Evolutionary conservation across 306 rosid species (phyloP), one percentile per base, ranked within the genome.

Genomic region (Prunus mongolica): DNA sequence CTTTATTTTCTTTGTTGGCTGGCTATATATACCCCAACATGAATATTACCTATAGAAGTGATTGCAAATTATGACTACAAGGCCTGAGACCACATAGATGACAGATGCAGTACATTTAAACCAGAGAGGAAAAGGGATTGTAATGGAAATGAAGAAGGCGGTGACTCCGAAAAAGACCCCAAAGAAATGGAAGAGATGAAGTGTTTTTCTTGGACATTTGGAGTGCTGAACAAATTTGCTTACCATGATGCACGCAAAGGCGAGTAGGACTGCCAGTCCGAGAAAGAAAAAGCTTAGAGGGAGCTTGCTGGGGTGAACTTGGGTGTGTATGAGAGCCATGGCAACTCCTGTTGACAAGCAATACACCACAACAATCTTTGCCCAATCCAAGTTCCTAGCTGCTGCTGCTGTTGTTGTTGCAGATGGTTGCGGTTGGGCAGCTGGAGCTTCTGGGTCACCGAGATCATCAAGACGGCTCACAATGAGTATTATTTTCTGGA

Each of bases 151-250:
- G 27, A 55, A 55, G 61, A 2, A 1, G 61, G 27, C 27, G 3
- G 14, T n/a, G 6, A 55, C 14, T 9, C 2, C 27, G 4, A 55
- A n/a, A 12, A 55, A 55, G 27, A n/a, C 12, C 0, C 13, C 27
- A 10, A n/a, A n/a, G 20, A 2, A 1, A 55, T n/a, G 27, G 13
- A n/a, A 8, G 3, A n/a, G 12, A 0, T 0, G 0, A 4, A n/a
- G 3, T 20, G 13, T 8, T n/a, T 0, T 55, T 55, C 6, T 0
- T 1, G 13, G 27, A 55, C 14, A 55, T 0, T 55, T 19, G 2
- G 38, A 5, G 38, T 32, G 38, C 38, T 32, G 38, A 32, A 32
- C 38, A 32, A 32, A 32, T 32, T 32, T 55, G 14, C 2, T 55
- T 10, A 76, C 58, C 3, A 52, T 25, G 49, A 77, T 16, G 6